Percentiles rank a stretch among this genome's conserved stretches.
Evolutionary conservation across 371 early-diverging fungal genomes (phyloP).

Genomic region (Mucor racemosus): DNA sequence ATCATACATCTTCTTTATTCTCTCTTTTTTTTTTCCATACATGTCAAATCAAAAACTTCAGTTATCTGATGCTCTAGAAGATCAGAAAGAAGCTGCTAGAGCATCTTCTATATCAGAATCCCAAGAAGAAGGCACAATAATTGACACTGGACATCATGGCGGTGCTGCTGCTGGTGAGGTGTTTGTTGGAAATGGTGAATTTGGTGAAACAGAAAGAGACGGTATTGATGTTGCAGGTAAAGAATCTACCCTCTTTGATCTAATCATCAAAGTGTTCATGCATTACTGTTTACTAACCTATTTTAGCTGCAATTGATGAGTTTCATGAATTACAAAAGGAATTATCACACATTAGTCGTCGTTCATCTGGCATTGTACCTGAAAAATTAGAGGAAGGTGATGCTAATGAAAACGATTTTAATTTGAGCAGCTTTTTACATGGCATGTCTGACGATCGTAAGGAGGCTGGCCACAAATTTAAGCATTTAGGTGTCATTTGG

Average conservation of each 20-base stretch:
- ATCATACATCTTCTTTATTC: neutral
- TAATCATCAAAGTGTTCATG: neutral
- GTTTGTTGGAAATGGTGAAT: slow-evolving; percentile 8
- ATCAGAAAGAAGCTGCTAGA: neutral
- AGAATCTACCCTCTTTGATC: too few species aligned
- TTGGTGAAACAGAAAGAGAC: slow-evolving; percentile 17
- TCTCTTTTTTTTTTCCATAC: neutral
- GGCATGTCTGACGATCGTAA: slow-evolving; percentile 25
- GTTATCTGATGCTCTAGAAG: neutral
- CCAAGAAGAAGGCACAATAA: slow-evolving; percentile 12
- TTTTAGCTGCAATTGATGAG: slow-evolving; percentile 20
- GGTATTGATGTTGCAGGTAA: slow-evolving; percentile 25
- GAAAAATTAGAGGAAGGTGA: slow-evolving; percentile 24
- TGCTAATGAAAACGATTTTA: slow-evolving; percentile 32
- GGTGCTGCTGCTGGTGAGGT: neutral
- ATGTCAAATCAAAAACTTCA: slow-evolving; percentile 1
- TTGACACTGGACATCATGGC: neutral
- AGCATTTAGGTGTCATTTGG: slow-evolving; percentile 54
- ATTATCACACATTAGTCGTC: slow-evolving; percentile 19
- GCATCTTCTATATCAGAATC: neutral
- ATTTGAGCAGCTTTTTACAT: slow-evolving; percentile 41
- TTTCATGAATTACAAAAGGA: slow-evolving; percentile 21
- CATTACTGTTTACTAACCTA: slow-evolving; percentile 1
- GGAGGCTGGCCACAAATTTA: slow-evolving; percentile 45
- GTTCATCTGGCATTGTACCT: slow-evolving; percentile 4